Percentiles rank a stretch among this genome's conserved stretches.
Evolutionary conservation across 768 basidiomycete genomes (phyloP).

Genomic region (Termitomyces sp.): DNA sequence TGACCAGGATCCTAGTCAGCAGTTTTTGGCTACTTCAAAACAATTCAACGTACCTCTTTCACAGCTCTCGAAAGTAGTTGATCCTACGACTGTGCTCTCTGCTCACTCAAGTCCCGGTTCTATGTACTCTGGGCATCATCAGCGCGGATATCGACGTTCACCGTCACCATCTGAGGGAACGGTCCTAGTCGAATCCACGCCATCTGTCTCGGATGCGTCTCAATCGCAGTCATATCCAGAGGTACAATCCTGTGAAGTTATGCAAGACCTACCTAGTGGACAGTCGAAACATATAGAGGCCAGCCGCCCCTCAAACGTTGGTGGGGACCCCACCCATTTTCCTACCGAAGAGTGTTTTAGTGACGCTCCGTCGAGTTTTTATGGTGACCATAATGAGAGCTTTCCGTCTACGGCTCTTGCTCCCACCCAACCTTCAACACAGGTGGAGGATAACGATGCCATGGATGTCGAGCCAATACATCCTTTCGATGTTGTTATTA

Average conservation of each 20-base stretch:
- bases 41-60: slow-evolving; percentile 55
- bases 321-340: slow-evolving; percentile 15
- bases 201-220: slow-evolving; percentile 38
- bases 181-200: slow-evolving; percentile 49
- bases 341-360: slow-evolving; percentile 28
- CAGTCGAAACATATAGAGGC: slow-evolving; percentile 1
- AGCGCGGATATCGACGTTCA: slow-evolving; percentile 5
- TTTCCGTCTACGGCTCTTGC: slow-evolving; percentile 6
- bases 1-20: slow-evolving; percentile 41
- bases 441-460: slow-evolving; percentile 18
- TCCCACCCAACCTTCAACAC: slow-evolving; percentile 30
- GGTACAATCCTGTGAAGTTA: slow-evolving; percentile 19
- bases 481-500: slow-evolving; percentile 3
- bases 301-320: background rate
- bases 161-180: slow-evolving; percentile 12
- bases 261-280: slow-evolving; percentile 13
- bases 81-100: background rate
- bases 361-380: slow-evolving; percentile 31
- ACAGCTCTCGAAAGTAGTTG: slow-evolving; percentile 32
- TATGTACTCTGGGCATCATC: slow-evolving; percentile 3
- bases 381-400: slow-evolving; percentile 22
- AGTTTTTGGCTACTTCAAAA: slow-evolving; percentile 38
- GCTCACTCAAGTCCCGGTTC: background rate
- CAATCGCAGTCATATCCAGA: slow-evolving; percentile 25
- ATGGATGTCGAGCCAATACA: slow-evolving; percentile 5